Evolutionary conservation across 2,329 filamentous ascomycete genomes (phyloP).

Genomic region (Coleophoma crateriformis): DNA sequence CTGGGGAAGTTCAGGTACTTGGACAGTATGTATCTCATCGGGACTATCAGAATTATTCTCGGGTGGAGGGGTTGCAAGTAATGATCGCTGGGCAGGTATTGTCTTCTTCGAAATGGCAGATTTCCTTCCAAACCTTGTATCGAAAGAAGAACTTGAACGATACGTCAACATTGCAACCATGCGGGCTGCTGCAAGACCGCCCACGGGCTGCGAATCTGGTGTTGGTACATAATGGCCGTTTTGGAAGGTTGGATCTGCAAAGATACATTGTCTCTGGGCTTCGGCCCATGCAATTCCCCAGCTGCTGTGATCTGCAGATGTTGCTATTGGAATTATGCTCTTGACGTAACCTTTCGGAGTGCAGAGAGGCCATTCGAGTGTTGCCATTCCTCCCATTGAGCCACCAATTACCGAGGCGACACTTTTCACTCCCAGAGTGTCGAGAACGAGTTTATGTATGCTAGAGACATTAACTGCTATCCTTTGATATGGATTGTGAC

Average conservation of each 20-base stretch:
- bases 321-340: constrained; percentile 48
- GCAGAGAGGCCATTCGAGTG: constrained; percentile 51
- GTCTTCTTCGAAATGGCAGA: constrained; percentile 25
- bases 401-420: constrained; percentile 50
- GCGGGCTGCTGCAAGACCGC: constrained; percentile 29
- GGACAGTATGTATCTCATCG: constrained; percentile 20
- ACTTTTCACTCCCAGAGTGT: constrained; percentile 45
- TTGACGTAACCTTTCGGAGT: constrained; percentile 42
- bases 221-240: constrained; percentile 28
- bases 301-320: constrained; percentile 47
- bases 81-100: constrained; percentile 42
- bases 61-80: constrained; percentile 27
- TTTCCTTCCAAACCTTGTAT: constrained; percentile 27
- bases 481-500: constrained; percentile 28
- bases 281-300: constrained; percentile 57
- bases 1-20: constrained; percentile 5
- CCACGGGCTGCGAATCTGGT: constrained; percentile 26
- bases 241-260: constrained; percentile 26
- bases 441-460: constrained; percentile 46
- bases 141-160: constrained; percentile 28
- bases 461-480: background rate
- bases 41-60: constrained; percentile 5
- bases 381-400: constrained; percentile 54
- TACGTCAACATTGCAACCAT: constrained; percentile 35
- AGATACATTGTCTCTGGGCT: constrained; percentile 45